Evolutionary conservation across 805 yeast species (phyloP).

Genomic region (Candida methanosorbosa): DNA sequence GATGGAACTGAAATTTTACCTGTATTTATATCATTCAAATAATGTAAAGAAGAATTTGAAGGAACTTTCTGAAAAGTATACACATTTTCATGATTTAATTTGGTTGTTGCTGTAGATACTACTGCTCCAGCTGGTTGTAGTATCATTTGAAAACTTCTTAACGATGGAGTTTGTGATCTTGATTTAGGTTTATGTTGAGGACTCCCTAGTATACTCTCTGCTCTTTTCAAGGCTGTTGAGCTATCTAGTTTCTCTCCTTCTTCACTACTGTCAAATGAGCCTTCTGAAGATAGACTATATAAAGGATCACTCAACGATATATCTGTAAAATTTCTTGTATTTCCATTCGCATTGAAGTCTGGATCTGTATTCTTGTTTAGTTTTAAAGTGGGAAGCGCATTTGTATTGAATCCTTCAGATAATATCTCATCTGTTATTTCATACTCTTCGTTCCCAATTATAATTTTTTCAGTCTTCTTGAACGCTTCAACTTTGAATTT

Average conservation of each 20-base stretch:
- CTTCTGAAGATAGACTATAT: constrained; percentile 1
- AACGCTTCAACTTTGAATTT: neutral
- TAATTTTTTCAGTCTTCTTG: neutral
- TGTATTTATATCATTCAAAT: constrained; percentile 12
- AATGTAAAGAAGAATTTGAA: constrained; percentile 10
- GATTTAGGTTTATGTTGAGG: too few relatives aligned
- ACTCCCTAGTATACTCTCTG: too few relatives aligned
- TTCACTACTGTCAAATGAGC: neutral
- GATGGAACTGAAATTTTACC: constrained; percentile 8
- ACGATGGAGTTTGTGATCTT: too few relatives aligned
- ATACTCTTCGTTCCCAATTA: neutral
- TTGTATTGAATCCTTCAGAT: neutral
- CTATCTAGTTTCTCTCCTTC: neutral
- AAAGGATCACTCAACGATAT: neutral
- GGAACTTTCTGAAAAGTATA: constrained; percentile 11
- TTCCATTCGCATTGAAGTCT: too few relatives aligned
- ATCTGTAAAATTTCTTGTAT: neutral
- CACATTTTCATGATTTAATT: constrained; percentile 10
- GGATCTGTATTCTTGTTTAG: neutral
- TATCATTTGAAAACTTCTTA: neutral
- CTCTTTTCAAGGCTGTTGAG: too few relatives aligned
- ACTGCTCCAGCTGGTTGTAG: neutral
- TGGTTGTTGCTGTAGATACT: constrained; percentile 8
- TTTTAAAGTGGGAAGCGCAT: neutral
- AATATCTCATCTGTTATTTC: constrained; percentile 1